Evolutionary conservation across 805 yeast species (phyloP), one percentile per base, ranked within the genome.

Genomic region (Alloascoidea africana): DNA sequence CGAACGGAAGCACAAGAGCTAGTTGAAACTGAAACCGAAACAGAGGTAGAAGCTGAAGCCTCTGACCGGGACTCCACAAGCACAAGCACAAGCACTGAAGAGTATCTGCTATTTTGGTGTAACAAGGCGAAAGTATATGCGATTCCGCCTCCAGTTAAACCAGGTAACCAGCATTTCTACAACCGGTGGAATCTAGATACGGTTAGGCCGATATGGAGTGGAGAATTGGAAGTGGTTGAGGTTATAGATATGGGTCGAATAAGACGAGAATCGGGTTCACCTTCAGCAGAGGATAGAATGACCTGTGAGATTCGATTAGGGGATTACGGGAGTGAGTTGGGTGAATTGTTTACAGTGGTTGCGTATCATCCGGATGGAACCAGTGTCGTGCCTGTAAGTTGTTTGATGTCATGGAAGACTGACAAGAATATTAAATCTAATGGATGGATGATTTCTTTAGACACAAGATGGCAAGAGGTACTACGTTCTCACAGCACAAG

Each of bases 141-240:
- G n/a, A 23, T 23, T 8, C 30, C 30, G 8, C 30, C 30, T 23
- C 30, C 30, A 8, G 8, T 23, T 8, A 23, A 23, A n/a, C 30
- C 30, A 8, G n/a, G n/a, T n/a, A 23, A 23, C 30, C 13, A 8
- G n/a, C 30, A 23, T n/a, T 8, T n/a, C n/a, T 23, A 8, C 5
- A 38, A 40, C 2, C 17, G 34, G 4, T 60, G 65, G 65, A 50
- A 54, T 17, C 51, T 55, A n/a, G 44, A 46, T 4, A n/a, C n/a
- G n/a, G n/a, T n/a, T n/a, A 47, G 49, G n/a, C 50, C 55, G 5
- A 45, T 61, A 8, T 61, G 66, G 65, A 36, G 38, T 4, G 66
- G 66, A 1, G 34, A 47, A 4, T 40, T 59, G 33, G 38, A 44
- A 33, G 46, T 61, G 15, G 37, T 55, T 14, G 60, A 60, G 38